phyloP scores from a whole-genome alignment of 352 stramenopile genomes.

The Phytophthora pluvialis region DNA sequence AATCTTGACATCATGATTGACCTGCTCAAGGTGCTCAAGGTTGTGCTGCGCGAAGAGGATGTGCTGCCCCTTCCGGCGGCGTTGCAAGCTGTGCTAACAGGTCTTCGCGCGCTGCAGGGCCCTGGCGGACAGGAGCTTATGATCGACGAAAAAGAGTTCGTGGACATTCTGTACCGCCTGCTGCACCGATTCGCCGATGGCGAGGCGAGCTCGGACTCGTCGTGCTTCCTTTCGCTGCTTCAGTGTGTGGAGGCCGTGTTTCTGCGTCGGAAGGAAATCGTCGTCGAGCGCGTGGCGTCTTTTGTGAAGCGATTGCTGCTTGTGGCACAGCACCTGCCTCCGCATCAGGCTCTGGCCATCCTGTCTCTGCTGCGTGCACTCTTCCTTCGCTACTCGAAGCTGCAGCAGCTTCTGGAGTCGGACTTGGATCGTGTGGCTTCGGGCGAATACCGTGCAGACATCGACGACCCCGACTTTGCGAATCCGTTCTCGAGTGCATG shows the following conservation, averaged over 20 bases:
- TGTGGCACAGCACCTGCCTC: constrained; percentile 86
- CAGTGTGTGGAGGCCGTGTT: constrained; percentile 94
- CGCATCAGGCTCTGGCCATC: constrained; percentile 86
- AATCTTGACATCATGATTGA: constrained; percentile 98
- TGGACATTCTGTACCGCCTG: constrained; percentile 94
- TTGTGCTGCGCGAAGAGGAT: constrained; percentile 84
- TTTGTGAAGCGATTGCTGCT: constrained; percentile 95
- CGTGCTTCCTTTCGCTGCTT: constrained; percentile 76
- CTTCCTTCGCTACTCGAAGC: constrained; percentile 92
- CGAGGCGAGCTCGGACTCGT: constrained; percentile 51
- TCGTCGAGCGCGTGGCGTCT: constrained; percentile 92
- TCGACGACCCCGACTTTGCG: constrained; percentile 94
- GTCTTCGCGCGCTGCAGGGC: constrained; percentile 93
- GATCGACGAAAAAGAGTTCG: constrained; percentile 97
- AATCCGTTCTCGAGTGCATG: constrained; percentile 95
- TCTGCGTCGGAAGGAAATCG: constrained; percentile 94
- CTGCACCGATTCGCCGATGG: constrained; percentile 75
- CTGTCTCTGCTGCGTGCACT: constrained; percentile 90
- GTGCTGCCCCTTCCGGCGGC: constrained; percentile 69
- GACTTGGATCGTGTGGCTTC: constrained; percentile 95
- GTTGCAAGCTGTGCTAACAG: constrained; percentile 91
- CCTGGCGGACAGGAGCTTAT: constrained; percentile 93
- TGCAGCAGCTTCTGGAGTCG: constrained; percentile 95
- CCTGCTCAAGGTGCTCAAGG: constrained; percentile 95
- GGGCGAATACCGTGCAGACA: constrained; percentile 91